Evolutionary conservation across 169 alveolate genomes (phyloP), one percentile per base, ranked within the genome.

Genomic region (Pseudocohnilembus persalinus): DNA sequence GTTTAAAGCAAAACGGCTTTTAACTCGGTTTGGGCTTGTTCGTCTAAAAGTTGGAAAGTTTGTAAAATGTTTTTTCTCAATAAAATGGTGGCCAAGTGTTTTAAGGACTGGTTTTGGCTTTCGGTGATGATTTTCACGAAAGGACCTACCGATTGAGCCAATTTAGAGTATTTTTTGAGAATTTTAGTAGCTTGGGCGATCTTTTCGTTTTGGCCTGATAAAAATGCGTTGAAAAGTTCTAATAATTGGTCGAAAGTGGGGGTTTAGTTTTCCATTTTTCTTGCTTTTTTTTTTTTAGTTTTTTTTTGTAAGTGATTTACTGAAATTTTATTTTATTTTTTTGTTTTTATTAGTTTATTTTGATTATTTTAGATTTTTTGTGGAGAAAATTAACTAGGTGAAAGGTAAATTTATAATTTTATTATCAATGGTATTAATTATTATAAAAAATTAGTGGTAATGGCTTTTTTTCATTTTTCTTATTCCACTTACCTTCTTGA

Each of bases 131-230:
- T 64, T 65, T 74, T 64, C 63, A 85, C 83, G 34, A 86, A 86
- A 31, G 79, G 77, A 35, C 84, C 85, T 32, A 81, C 65, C 16
- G 86, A 86, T 31, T 79, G 75, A 31, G 81, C 32, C 25, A 77
- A 68, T 31, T 86, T 86, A 26, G 87, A 74, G 49, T 77, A 86
- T 29, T 73, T 76, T 80, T 80, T 86, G 33, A 86, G 64, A 26
- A 81, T 76, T 63, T 76, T 81, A 28, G 90, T 80, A 32, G 85
- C 90, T 28, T 77, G 73, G 33, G 73, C 49, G 64, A 86, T 81
- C 72, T 86, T 79, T 74, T 81, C 79, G 79, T 86, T 86, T 30
- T 86, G 72, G 24, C 90, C 90, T 28, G 87, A 80, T 1, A 86
- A 87, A 32, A 86, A 29, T 11, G 76, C 84, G 29, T 31, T 35